phyloP scores from a whole-genome alignment of 371 early-diverging fungal species.

The Saksenaea oblongispora region DNA sequence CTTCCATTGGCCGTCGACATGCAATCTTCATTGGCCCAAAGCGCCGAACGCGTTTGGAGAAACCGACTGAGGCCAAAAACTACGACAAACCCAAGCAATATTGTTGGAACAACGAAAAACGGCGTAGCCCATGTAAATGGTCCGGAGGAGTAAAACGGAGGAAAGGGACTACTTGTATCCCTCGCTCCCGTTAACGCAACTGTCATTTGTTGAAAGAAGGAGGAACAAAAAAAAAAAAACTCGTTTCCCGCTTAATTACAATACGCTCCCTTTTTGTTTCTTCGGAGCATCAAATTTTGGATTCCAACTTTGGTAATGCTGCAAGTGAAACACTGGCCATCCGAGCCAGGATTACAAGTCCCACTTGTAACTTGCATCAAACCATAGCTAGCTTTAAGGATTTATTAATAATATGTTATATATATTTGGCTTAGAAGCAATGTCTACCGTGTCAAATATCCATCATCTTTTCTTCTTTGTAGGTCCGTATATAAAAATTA shows the following conservation, averaged over 20 bases:
- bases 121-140: constrained; percentile 33
- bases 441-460: too few species aligned
- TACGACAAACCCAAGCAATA: constrained; percentile 23
- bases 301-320: too few species aligned
- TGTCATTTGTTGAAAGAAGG: neutral
- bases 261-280: neutral
- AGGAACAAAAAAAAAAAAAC: neutral
- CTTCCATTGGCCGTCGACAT: neutral
- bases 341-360: too few species aligned
- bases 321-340: neutral
- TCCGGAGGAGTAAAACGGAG: constrained; percentile 31
- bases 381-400: too few species aligned
- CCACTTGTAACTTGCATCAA: too few species aligned
- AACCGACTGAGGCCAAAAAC: constrained; percentile 33
- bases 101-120: constrained; percentile 25
- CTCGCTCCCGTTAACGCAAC: neutral
- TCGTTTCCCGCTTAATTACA: neutral
- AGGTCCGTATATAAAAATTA: too few species aligned
- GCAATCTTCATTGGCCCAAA: constrained; percentile 10
- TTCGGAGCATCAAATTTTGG: neutral
- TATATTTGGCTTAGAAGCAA: too few species aligned
- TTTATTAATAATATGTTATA: too few species aligned
- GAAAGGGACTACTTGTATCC: constrained; percentile 16
- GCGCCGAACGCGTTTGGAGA: constrained; percentile 14
- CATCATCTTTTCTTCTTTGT: too few species aligned